Percentiles rank a stretch among this genome's conserved stretches.
These are phyloP conservation scores for Lepidium aucheri DNA, from an alignment of 345 rosid genomes.

Conservation along the genomic window DNA sequence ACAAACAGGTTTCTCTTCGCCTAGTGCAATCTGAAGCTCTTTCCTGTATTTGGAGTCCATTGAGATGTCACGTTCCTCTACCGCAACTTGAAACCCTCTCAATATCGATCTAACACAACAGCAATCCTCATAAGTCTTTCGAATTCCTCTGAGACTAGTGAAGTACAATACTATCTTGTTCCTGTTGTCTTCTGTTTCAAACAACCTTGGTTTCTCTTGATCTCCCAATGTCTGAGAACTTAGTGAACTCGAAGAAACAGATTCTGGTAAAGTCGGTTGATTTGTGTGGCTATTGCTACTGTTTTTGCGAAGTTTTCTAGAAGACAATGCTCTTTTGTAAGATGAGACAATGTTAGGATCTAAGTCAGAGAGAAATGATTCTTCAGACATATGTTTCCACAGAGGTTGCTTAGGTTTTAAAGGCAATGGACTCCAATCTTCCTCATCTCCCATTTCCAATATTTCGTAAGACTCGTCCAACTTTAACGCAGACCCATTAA, in stretches of 20 bases:
- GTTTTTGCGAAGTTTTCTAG: conserved; percentile 36
- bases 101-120: conserved; percentile 55
- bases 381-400: conserved; percentile 67
- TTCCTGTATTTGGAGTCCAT: conserved; percentile 69
- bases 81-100: conserved; percentile 45
- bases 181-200: conserved; percentile 19
- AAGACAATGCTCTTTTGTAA: conserved; percentile 56
- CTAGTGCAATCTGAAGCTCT: conserved; percentile 40
- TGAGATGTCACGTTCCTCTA: conserved; percentile 77
- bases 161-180: conserved; percentile 48
- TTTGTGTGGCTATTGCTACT: conserved; percentile 8
- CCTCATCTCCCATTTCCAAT: conserved; percentile 12
- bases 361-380: conserved; percentile 48
- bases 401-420: conserved; percentile 33
- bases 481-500: conserved; percentile 16
- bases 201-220: conserved; percentile 4
- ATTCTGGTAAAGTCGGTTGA: conserved; percentile 1
- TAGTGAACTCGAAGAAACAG: conserved; percentile 22
- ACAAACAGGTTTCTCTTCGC: conserved; percentile 29
- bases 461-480: conserved; percentile 14
- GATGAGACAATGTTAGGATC: conserved; percentile 54
- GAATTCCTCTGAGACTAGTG: conserved; percentile 75
- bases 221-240: conserved; percentile 12
- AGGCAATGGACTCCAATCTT: conserved; percentile 17
- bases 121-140: conserved; percentile 83